phyloP scores from a whole-genome alignment of 352 stramenopile genomes.

The Globisporangium cylindrosporum region DNA sequence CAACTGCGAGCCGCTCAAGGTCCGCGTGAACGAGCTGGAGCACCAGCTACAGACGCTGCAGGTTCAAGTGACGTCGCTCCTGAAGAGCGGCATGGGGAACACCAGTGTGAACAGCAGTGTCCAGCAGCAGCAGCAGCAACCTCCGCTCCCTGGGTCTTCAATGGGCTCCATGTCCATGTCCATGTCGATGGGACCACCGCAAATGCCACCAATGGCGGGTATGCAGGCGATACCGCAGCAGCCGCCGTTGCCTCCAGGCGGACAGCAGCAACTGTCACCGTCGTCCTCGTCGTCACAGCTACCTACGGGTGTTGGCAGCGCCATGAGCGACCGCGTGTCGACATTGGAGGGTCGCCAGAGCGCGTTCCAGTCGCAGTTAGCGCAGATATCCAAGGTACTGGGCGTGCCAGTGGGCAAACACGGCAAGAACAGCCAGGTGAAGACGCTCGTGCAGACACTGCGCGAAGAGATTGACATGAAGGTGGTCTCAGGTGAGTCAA shows the following conservation, averaged over 20 bases:
- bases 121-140: constrained; percentile 1
- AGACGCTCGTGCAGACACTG: constrained; percentile 71
- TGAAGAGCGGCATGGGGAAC: constrained; percentile 17
- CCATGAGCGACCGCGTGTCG: constrained; percentile 67
- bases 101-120: constrained; percentile 5
- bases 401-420: constrained; percentile 62
- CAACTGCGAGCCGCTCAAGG: constrained; percentile 39
- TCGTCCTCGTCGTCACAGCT: constrained; percentile 14
- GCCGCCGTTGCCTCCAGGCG: constrained; percentile 21
- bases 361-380: constrained; percentile 78
- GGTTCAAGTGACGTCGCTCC: constrained; percentile 29
- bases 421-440: constrained; percentile 66
- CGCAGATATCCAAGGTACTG: constrained; percentile 72
- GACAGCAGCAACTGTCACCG: constrained; percentile 12
- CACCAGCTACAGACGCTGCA: constrained; percentile 46
- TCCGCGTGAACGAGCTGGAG: constrained; percentile 52
- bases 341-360: constrained; percentile 74
- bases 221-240: constrained; percentile 8
- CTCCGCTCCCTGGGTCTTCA: constrained; percentile 12
- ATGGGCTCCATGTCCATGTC: constrained; percentile 2
- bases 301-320: constrained; percentile 22
- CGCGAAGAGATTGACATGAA: constrained; percentile 71
- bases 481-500: constrained; percentile 33
- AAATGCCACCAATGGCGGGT: neutral
- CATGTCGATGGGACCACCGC: neutral